Conservation (phyloP, 345 rosid genomes). For the Brassica cretica region DNA sequence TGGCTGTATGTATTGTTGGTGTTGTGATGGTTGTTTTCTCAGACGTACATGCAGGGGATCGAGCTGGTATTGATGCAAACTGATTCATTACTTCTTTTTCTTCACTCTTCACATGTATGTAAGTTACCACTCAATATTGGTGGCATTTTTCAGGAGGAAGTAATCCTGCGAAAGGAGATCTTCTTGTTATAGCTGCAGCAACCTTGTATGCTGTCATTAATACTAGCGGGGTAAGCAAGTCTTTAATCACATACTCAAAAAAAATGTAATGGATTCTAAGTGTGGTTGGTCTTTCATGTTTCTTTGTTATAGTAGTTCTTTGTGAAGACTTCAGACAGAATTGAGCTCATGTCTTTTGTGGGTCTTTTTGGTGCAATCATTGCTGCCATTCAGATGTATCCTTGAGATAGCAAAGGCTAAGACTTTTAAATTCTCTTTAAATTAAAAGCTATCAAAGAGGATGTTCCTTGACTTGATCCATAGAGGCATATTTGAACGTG, state of each 20-base stretch:
- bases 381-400: conserved; percentile 93
- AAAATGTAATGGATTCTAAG: neutral
- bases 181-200: conserved; percentile 65
- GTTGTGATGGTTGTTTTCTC: conserved; percentile 84
- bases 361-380: conserved; percentile 82
- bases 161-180: conserved; percentile 69
- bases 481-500: conserved; percentile 79
- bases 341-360: conserved; percentile 80
- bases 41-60: conserved; percentile 50
- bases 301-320: conserved; percentile 57
- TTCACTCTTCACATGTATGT: neutral
- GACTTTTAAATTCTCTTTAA: neutral
- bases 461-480: conserved; percentile 18
- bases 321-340: conserved; percentile 75
- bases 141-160: conserved; percentile 54
- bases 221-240: conserved; percentile 66
- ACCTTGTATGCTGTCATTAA: conserved; percentile 68
- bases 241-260: neutral
- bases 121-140: neutral
- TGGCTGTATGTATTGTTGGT: conserved; percentile 72
- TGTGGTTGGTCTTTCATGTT: neutral
- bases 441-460: neutral
- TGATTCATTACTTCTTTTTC: neutral
- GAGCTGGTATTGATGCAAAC: neutral
- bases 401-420: conserved; percentile 33